Conservation (phyloP, 441 rosid genomes). For the Manihot esculenta region DNA sequence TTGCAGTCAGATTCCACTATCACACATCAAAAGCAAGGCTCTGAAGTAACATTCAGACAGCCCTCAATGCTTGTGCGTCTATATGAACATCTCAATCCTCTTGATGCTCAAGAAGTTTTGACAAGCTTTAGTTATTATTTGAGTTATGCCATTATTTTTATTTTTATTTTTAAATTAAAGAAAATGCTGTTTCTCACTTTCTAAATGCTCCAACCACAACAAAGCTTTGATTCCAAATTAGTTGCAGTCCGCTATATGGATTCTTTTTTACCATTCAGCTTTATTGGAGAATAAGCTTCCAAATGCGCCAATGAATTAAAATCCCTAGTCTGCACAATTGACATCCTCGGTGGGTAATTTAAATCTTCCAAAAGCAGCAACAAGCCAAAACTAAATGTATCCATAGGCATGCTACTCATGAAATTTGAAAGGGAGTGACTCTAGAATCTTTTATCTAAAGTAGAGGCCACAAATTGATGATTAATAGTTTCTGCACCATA, state of each 20-base stretch:
- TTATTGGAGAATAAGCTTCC: no score
- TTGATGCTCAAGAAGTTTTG: background rate
- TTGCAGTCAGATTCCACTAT: background rate
- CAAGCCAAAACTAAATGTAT: background rate
- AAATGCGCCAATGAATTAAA: background rate
- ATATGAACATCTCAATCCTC: background rate
- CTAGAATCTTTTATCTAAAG: background rate
- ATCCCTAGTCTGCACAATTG: background rate
- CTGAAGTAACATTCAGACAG: background rate
- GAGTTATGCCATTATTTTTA: background rate
- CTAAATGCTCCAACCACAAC: no score
- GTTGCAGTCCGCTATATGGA: no score
- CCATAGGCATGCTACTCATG: background rate
- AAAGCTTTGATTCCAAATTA: no score
- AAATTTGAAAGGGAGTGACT: conserved; percentile 1
- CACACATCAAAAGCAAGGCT: background rate
- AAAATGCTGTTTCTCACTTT: background rate
- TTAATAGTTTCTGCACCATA: background rate
- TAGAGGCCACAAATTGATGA: background rate
- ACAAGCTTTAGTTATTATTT: background rate
- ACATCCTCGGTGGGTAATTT: background rate
- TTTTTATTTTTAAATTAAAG: background rate
- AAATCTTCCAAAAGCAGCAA: conserved; percentile 11
- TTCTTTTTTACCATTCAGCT: no score
- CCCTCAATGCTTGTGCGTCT: background rate